Conservation (phyloP, 352 stramenopile species). For the Phytophthora parvispora region DNA sequence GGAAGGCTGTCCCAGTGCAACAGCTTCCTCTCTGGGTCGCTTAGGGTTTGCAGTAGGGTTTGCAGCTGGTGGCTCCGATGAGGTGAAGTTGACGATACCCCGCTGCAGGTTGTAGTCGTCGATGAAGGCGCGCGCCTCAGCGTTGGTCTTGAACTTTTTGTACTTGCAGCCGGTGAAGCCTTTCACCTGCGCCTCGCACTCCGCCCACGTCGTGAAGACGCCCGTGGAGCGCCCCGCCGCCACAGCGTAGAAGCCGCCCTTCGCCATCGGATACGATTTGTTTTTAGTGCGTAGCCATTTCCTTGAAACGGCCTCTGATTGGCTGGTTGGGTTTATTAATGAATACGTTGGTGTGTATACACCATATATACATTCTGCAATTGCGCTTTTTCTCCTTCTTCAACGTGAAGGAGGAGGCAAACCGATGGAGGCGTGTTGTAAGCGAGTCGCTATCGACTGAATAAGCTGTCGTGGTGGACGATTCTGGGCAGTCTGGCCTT, state of each 20-base stretch:
- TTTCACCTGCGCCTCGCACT: conserved; percentile 63
- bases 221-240: conserved; percentile 58
- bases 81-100: background rate
- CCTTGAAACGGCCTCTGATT: background rate
- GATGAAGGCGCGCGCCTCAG: conserved; percentile 65
- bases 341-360: too few species aligned
- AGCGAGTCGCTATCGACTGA: too few species aligned
- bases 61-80: background rate
- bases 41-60: conserved; percentile 7
- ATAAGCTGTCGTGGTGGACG: too few species aligned
- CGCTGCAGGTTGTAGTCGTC: conserved; percentile 6
- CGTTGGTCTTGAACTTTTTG: conserved; percentile 73
- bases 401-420: too few species aligned
- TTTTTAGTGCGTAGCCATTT: background rate
- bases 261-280: conserved; percentile 17
- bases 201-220: conserved; percentile 66
- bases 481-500: too few species aligned
- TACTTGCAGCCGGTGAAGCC: conserved; percentile 57
- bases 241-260: conserved; percentile 71
- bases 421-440: too few species aligned
- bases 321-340: background rate
- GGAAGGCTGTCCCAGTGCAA: background rate
- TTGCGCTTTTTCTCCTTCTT: too few species aligned
- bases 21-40: conserved; percentile 15
- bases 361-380: too few species aligned